These are phyloP conservation scores for Verticillium albo-atrum DNA, from an alignment of 2,329 filamentous ascomycete species.

Conservation along the genomic window DNA sequence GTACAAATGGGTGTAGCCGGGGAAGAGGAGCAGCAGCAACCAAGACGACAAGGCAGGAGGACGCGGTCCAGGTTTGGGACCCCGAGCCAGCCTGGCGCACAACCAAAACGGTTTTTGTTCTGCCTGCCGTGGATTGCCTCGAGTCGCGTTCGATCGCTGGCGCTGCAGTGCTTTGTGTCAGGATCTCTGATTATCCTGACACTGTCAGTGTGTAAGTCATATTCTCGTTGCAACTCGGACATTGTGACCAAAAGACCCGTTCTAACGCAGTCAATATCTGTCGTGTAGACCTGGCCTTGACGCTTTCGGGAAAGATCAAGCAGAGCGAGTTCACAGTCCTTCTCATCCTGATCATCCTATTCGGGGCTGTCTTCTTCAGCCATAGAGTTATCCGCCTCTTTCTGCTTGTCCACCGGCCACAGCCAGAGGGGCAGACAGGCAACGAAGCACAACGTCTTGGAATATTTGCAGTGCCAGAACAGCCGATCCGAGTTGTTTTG, in stretches of 20 bases:
- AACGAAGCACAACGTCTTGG: conserved; percentile 28
- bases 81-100: conserved; percentile 1
- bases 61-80: neutral
- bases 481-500: conserved; percentile 73
- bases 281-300: conserved; percentile 64
- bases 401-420: conserved; percentile 55
- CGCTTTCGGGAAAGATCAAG: conserved; percentile 58
- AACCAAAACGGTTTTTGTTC: conserved; percentile 41
- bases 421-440: conserved; percentile 22
- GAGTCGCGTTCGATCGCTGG: conserved; percentile 46
- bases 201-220: conserved; percentile 60
- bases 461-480: conserved; percentile 65
- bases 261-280: neutral
- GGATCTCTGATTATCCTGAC: conserved; percentile 56
- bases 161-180: conserved; percentile 60
- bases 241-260: neutral
- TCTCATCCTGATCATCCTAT: conserved; percentile 71
- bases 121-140: conserved; percentile 55
- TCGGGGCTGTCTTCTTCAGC: conserved; percentile 73
- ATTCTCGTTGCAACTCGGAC: neutral
- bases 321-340: conserved; percentile 74
- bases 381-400: conserved; percentile 72
- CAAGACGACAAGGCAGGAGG: neutral
- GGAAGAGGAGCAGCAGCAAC: neutral
- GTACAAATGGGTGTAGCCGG: neutral